Base-by-base conservation (phyloP, 768 basidiomycete species). In the Lentinula detonsa region DNA sequence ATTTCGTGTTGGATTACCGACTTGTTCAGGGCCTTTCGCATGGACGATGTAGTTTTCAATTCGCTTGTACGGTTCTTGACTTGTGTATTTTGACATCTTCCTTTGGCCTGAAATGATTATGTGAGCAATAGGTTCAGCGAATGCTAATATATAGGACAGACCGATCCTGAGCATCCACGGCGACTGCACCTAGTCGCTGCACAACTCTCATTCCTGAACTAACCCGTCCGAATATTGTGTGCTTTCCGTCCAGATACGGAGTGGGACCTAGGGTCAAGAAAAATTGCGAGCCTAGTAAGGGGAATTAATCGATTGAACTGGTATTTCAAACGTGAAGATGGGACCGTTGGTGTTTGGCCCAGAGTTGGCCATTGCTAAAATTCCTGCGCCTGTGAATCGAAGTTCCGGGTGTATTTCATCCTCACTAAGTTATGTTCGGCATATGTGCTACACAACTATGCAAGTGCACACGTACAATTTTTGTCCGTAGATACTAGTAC, bases 71-170 rank as follows among this genome's bases (percentile, higher is more conserved):
- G 61, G 73, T 62, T 48, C 80, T 77, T 33, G 76, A 92, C 73
- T 93, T 95, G 71, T 91, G 79, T 45, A 98, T 93, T 76, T 93
- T 96, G 67, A 98, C 87, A 39, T 93, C 88, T 73, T 98, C 94
- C 65, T 60, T 73, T 18, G 85, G 85, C 39, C 87, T 84, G 42
- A 28, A 58, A 37, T 45, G 58, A 62, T 57, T 5, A 31, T 59
- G 48, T 58, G 21, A 54, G 28, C 42, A 48, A 45, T 9, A 50
- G 11, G 48, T 11, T 31, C 59, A 45, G 45, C 51, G 60, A 43
- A 15, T 15, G 18, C 48, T n/a, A 35, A 34, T 31, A 42, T 65
- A 48, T 61, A 61, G 35, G 23, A 76, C 88, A 54, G 55, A 90
- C 95, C 84, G 80, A 71, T 98, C 95, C 67, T 98, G 91, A 16